Evolutionary conservation across 257 asterid genomes (phyloP), one percentile per base, ranked within the genome.

Genomic region (Plectranthus barbatus): DNA sequence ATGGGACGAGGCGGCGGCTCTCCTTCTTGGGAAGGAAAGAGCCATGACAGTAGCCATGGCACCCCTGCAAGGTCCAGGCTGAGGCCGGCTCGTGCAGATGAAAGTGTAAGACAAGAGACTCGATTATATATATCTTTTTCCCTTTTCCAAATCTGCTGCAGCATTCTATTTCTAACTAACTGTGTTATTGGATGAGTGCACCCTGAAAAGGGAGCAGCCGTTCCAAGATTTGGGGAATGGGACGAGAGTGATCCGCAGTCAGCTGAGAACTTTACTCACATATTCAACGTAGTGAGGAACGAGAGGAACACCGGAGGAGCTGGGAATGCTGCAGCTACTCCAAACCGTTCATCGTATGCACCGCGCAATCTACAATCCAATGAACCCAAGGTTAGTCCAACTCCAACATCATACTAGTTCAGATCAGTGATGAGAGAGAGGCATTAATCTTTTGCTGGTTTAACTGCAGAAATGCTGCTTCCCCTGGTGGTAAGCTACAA

Each of bases 171-270:
- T 5, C 5, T 2, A 26, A 1, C 3, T 31, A 36, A 36, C 3
- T 36, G 4, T 17, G 23, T 1, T 4, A 14, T 55, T 41, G 3
- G 19, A 4, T 6, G 10, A 2, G 6, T 56, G 48, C 81, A 81
- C 88, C 79, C 85, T 17, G 88, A 76, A 9, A 70, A 64, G 70
- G 84, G 84, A 9, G 88, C 86, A 2, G 86, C 88, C 0, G 83
- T 88, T 59, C 96, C 96, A 41, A 79, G 60, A 73, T 88, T 88
- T 52, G 96, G 96, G 0, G 93, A 60, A 11, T 88, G 96, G 96
- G 79, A 87, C 18, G 96, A 83, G 64, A 80, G 19, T 0, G 76
- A 83, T 66, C 88, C n/a, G n/a, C n/a, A n/a, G n/a, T n/a, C n/a
- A n/a, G n/a, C n/a, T n/a, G n/a, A n/a, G n/a, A n/a, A n/a, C 91